Evolutionary conservation across 2,329 filamentous ascomycete genomes (phyloP).

Genomic region (Grosmannia serpens): DNA sequence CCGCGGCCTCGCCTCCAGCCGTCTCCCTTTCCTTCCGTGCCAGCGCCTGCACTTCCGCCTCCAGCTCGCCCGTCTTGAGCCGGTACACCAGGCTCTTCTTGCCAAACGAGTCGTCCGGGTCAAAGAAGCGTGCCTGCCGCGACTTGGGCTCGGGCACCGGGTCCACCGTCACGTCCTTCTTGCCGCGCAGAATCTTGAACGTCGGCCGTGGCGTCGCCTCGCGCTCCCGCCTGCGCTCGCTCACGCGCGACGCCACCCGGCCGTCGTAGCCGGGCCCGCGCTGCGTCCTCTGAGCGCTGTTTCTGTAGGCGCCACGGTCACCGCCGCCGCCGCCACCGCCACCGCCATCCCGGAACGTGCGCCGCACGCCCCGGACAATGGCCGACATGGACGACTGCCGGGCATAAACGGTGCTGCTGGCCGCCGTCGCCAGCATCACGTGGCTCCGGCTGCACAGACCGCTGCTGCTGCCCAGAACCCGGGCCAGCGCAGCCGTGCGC

Average conservation of each 20-base stretch:
- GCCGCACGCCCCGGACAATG: slow-evolving; percentile 13
- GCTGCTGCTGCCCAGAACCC: not conserved
- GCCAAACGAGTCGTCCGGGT: slow-evolving; percentile 37
- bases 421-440: not conserved
- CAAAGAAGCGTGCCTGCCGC: slow-evolving; percentile 39
- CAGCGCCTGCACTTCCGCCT: slow-evolving; percentile 19
- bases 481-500: not conserved
- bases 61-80: slow-evolving; percentile 33
- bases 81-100: slow-evolving; percentile 45
- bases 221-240: slow-evolving; percentile 16
- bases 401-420: not conserved
- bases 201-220: slow-evolving; percentile 14
- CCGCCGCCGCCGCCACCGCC: not conserved
- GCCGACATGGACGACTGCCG: slow-evolving; percentile 13
- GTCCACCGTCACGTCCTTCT: slow-evolving; percentile 38
- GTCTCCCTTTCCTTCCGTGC: not conserved
- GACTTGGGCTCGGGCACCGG: slow-evolving; percentile 29
- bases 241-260: slow-evolving; percentile 15
- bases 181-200: slow-evolving; percentile 32
- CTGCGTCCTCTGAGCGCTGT: slow-evolving; percentile 8
- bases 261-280: slow-evolving; percentile 5
- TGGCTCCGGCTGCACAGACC: not conserved
- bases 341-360: slow-evolving; percentile 5
- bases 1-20: not conserved
- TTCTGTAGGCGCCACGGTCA: not conserved